phyloP scores from a whole-genome alignment of 164 flowering plant species.

The Protea cynaroides region DNA sequence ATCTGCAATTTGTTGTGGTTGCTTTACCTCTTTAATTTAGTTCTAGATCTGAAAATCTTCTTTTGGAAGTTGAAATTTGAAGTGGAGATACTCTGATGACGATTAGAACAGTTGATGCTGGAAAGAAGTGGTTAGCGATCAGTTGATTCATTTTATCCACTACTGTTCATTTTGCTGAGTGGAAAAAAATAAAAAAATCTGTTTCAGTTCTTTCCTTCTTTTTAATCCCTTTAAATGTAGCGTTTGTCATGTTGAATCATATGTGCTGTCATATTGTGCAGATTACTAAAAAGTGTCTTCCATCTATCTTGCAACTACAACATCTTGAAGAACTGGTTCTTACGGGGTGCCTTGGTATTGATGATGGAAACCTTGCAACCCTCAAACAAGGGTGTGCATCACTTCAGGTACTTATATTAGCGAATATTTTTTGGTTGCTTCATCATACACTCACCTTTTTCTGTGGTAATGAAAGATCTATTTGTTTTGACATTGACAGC shows the following conservation, averaged over 20 bases:
- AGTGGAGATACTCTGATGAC: neutral
- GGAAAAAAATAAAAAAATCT: too few relatives aligned
- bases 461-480: neutral
- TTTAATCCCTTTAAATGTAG: too few relatives aligned
- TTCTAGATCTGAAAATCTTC: too few relatives aligned
- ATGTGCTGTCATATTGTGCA: conserved; percentile 22
- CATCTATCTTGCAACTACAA: conserved; percentile 48
- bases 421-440: neutral
- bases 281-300: conserved; percentile 71
- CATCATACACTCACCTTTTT: neutral
- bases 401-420: conserved; percentile 43
- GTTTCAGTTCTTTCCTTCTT: neutral
- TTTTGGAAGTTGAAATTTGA: neutral
- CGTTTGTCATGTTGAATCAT: neutral
- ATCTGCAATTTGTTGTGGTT: neutral
- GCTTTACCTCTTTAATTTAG: neutral
- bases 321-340: conserved; percentile 65
- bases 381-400: conserved; percentile 59
- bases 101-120: too few relatives aligned
- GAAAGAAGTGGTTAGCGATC: neutral
- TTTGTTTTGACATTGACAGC: neutral
- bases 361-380: conserved; percentile 57
- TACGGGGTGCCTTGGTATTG: conserved; percentile 75
- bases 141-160: neutral
- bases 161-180: neutral